phyloP scores from a whole-genome alignment of 495 filamentous ascomycete genomes.

The Penicillium daleae region DNA sequence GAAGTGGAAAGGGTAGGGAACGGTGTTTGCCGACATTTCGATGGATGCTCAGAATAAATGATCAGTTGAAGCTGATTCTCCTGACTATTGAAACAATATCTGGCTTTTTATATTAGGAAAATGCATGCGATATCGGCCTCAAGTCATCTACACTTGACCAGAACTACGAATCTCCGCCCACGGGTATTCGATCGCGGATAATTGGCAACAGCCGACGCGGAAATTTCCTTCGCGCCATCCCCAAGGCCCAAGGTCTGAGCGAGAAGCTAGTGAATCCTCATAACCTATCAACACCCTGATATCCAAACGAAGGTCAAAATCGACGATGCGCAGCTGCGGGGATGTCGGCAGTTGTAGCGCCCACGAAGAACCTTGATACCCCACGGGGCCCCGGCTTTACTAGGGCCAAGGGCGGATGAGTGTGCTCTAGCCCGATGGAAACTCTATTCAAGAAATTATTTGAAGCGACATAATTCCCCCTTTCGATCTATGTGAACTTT shows the following conservation, averaged over 20 bases:
- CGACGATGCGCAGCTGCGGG: background rate
- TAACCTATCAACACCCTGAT: background rate
- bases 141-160: background rate
- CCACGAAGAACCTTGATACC: background rate
- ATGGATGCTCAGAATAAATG: background rate
- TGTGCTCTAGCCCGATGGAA: background rate
- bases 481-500: background rate
- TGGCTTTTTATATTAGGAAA: constrained; percentile 9
- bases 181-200: constrained; percentile 18
- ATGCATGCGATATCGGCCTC: constrained; percentile 14
- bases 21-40: constrained; percentile 26
- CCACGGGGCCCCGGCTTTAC: constrained; percentile 1
- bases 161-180: background rate
- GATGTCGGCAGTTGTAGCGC: background rate
- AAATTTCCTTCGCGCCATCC: constrained; percentile 4
- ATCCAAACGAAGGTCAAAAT: background rate
- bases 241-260: background rate
- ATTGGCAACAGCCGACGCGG: constrained; percentile 16
- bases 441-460: background rate
- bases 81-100: background rate
- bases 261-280: background rate
- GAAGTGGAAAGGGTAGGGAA: constrained; percentile 42
- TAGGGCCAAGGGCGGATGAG: background rate
- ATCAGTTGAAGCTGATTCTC: background rate
- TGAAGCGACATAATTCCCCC: background rate